phyloP scores from a whole-genome alignment of 2,329 filamentous ascomycete genomes.

The Fusarium pseudoanthophilum region DNA sequence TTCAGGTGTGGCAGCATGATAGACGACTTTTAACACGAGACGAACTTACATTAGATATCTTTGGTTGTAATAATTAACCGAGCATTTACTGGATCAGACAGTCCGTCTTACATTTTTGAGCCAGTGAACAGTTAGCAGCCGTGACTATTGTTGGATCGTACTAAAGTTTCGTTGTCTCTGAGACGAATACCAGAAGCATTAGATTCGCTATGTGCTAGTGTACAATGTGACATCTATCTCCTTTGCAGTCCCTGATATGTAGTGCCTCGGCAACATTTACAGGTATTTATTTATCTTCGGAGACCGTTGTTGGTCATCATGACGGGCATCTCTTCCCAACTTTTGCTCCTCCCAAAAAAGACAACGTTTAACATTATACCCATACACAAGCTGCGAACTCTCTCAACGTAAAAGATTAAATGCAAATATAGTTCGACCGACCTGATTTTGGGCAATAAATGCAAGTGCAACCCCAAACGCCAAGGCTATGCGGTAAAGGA shows the following conservation, averaged over 20 bases:
- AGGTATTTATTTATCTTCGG: slow-evolving; percentile 18
- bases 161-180: not conserved
- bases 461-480: slow-evolving; percentile 36
- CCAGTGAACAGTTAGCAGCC: not conserved
- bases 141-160: not conserved
- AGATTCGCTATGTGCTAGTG: slow-evolving; percentile 42
- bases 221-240: slow-evolving; percentile 29
- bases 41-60: not conserved
- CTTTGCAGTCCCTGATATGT: not conserved
- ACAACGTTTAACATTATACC: slow-evolving; percentile 31
- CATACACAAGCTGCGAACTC: slow-evolving; percentile 19
- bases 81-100: not conserved
- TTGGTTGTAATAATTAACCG: not conserved
- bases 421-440: slow-evolving; percentile 30
- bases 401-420: slow-evolving; percentile 30
- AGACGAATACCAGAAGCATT: slow-evolving; percentile 29
- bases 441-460: slow-evolving; percentile 27
- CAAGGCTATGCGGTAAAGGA: slow-evolving; percentile 45
- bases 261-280: slow-evolving; percentile 6
- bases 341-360: slow-evolving; percentile 32
- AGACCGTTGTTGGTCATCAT: slow-evolving; percentile 11
- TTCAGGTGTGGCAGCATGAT: not conserved
- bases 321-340: slow-evolving; percentile 10
- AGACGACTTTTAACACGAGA: not conserved
- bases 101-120: not conserved